Base-by-base conservation (phyloP, 140 eudicot genomes). In the Flaveria floridana region DNA sequence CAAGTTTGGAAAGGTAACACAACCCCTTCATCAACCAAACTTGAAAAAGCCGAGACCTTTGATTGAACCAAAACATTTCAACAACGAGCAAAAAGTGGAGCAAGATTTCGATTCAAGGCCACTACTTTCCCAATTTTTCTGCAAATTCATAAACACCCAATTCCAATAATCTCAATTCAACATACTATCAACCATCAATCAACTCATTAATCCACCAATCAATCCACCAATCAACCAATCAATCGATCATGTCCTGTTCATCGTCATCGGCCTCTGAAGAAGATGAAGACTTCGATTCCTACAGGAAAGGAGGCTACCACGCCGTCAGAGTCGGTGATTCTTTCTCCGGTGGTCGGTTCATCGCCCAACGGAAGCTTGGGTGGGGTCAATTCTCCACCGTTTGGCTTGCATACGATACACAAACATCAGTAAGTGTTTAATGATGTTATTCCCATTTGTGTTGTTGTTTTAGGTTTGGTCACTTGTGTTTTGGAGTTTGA, bases 381-480 rank as follows among this genome's bases (percentile, higher is more conserved):
- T 92, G 98, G 98, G 98, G 98, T 16, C 87, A 92, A 82, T 92
- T 92, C 68, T 92, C 98, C 73, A 92, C 98, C 80, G 98, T 92
- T 65, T 92, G 98, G 98, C 93, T 92, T 56, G 95, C 98, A 55
- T 92, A 87, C 66, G 96, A 92, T 72, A 89, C 93, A n/a, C 87
- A 62, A 61, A 74, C 87, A 18, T 85, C 90, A 55, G 98, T 92
- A 82, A 65, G 92, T 70, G 28, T 10, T 55, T 7, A 6, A 3
- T 56, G 8, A 6, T 56, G 12, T 44, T 15, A 2, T 44, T 28
- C 0, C 16, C 44, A 1, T 74, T 59, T 61, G 16, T 14, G 41
- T 12, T 61, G 18, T n/a, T 56, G 7, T 68, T 79, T 37, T 15
- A 42, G 42, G 57, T 28, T 61, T 58, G 55, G 51, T 77, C 73